These are phyloP conservation scores for Curvularia spicifera DNA, from an alignment of 2,329 filamentous ascomycete genomes.

Conservation along the genomic window DNA sequence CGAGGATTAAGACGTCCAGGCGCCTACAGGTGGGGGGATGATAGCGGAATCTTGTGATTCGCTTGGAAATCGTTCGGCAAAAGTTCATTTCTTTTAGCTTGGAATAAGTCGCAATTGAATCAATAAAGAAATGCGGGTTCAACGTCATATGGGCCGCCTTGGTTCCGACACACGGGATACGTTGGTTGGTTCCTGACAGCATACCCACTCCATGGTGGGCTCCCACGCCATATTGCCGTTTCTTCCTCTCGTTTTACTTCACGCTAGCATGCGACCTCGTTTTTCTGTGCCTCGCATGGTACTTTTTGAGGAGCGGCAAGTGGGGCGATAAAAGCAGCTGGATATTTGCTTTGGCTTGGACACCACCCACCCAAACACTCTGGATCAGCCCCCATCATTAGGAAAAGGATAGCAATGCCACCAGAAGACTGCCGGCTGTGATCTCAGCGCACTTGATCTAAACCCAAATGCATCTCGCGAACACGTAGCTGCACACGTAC, in stretches of 20 bases:
- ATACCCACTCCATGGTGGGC: conserved; percentile 8
- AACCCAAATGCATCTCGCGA: not conserved
- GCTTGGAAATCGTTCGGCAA: conserved; percentile 13
- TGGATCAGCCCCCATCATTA: not conserved
- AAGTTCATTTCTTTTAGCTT: not conserved
- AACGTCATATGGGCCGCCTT: conserved; percentile 8
- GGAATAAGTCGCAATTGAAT: conserved; percentile 3
- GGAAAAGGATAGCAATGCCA: not conserved
- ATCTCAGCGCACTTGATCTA: not conserved
- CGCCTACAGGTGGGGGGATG: conserved; percentile 5
- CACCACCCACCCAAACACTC: not conserved
- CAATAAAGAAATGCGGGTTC: conserved; percentile 10
- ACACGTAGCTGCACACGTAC: not conserved
- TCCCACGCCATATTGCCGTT: not conserved
- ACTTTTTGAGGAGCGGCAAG: not conserved
- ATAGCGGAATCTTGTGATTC: conserved; percentile 8
- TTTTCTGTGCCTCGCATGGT: not conserved
- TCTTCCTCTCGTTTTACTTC: not conserved
- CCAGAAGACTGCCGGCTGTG: not conserved
- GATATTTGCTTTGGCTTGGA: not conserved
- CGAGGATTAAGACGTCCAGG: conserved; percentile 1
- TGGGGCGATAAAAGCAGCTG: not conserved
- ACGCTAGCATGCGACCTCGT: conserved; percentile 1
- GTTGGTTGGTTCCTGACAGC: conserved; percentile 12
- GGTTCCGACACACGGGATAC: not conserved